Base-by-base conservation (phyloP, 345 rosid genomes). In the Eucalyptus urophylla region DNA sequence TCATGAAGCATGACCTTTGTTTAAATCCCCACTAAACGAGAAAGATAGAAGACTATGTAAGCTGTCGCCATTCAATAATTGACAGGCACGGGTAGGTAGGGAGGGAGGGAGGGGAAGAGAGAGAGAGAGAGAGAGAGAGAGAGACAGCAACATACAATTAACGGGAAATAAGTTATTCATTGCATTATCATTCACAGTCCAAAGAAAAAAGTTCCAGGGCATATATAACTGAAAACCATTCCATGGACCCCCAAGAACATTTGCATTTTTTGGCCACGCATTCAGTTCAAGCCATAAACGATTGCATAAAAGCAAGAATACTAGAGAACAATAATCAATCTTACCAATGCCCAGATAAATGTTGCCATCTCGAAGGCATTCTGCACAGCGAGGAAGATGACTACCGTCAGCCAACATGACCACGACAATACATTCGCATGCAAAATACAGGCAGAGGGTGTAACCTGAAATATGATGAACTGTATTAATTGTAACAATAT, bases 341-440 rank as follows among this genome's bases (percentile, higher is more conserved):
- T 94, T 95, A 97, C 99, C 96, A 96, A 94, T 89, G 98, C 95
- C 99, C 99, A 97, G 87, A 96, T 92, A 89, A 96, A 96, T 81
- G 98, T 97, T 80, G 99, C 99, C 99, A 97, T 97, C 93, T 96
- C 99, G 29, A 97, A 97, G 49, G 99, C 98, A 94, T 97, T 97
- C 99, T 97, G 93, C 93, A 93, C n/a, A 88, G 80, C 56, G 80
- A 81, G 88, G 65, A 7, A 25, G 51, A 86, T 85, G 51, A 86
- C 87, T 89, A 76, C 56, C 1, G 19, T 45, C 29, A 60, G 31
- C 31, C n/a, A n/a, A 72, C 72, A 51, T 7, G 33, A 80, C 21
- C 15, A 86, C 3, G 22, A 49, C 21, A n/a, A n/a, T 13, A 86
- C 60, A 62, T 7, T 6, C 1, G 12, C 22, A 65, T 31, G 50